A percentile compares a stretch with the other conserved stretches of the same genome.
Evolutionary conservation across 1,139 yeast genomes (phyloP).

Genomic region (Candida neerlandica): DNA sequence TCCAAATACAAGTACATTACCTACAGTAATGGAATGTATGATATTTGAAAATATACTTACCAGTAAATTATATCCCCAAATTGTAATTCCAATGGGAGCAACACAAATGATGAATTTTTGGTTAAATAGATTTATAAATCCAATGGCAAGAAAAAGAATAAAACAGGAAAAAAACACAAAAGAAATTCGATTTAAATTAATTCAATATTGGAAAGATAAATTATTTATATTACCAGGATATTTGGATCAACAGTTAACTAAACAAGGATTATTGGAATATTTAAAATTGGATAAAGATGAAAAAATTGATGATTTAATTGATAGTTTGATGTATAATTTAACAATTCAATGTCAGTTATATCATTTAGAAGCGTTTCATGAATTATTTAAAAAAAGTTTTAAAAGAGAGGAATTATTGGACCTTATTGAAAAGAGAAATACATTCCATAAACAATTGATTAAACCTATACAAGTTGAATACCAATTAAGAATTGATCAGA

Average conservation of each 20-base stretch:
- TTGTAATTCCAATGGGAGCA: slow-evolving; percentile 37
- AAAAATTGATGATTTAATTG: slow-evolving; percentile 45
- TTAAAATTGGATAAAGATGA: slow-evolving; percentile 16
- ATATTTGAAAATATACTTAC: slow-evolving; percentile 37
- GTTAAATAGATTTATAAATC: slow-evolving; percentile 35
- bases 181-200: slow-evolving; percentile 21
- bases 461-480: slow-evolving; percentile 9
- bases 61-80: slow-evolving; percentile 18
- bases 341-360: slow-evolving; percentile 28
- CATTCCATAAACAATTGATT: slow-evolving; percentile 17
- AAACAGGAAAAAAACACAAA: slow-evolving; percentile 15
- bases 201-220: slow-evolving; percentile 20
- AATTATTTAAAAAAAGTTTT: slow-evolving; percentile 3
- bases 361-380: slow-evolving; percentile 18
- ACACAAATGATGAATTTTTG: slow-evolving; percentile 40
- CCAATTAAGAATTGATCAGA: not conserved
- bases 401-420: slow-evolving; percentile 14
- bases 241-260: slow-evolving; percentile 5
- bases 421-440: slow-evolving; percentile 15
- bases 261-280: slow-evolving; percentile 14
- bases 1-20: slow-evolving; percentile 36
- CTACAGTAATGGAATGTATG: slow-evolving; percentile 38
- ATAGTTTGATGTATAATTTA: slow-evolving; percentile 38
- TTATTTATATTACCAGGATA: slow-evolving; percentile 13
- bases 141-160: slow-evolving; percentile 19